Percentiles rank a stretch among this genome's conserved stretches.
Conservation (phyloP, 108 stramenopile genomes). For the Nannochloropsis oceanica region DNA sequence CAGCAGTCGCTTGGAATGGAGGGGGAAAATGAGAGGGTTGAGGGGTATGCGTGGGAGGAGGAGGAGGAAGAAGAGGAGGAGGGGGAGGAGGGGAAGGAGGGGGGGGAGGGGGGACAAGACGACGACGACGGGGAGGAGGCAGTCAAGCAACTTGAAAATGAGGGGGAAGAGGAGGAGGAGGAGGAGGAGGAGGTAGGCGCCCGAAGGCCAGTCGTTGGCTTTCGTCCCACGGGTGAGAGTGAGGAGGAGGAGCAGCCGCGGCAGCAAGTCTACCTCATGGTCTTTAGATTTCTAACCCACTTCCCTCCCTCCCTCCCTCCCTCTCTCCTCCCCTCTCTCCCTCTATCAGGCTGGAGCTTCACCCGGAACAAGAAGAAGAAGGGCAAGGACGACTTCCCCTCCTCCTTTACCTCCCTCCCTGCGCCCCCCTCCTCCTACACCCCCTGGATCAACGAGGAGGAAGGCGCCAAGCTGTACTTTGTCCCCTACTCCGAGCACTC, state of each 20-base stretch:
- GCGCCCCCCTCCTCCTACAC: neutral
- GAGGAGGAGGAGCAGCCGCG: neutral
- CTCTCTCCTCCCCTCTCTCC: neutral
- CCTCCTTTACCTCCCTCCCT: neutral
- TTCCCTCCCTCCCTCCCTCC: too few relatives aligned
- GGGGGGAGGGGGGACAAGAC: neutral
- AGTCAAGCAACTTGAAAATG: neutral
- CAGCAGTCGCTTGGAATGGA: too few relatives aligned
- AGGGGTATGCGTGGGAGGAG: neutral
- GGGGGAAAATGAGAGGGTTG: too few relatives aligned
- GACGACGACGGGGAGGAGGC: neutral
- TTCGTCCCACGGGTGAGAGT: neutral
- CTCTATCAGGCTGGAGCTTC: neutral
- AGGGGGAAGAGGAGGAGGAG: neutral
- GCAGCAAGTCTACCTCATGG: too few relatives aligned
- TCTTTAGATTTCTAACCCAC: too few relatives aligned
- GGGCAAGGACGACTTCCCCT: neutral
- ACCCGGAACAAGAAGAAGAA: neutral
- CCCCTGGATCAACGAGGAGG: neutral
- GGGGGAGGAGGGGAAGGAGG: neutral
- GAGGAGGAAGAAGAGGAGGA: too few relatives aligned
- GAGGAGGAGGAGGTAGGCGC: neutral
- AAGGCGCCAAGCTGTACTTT: conserved; percentile 21
- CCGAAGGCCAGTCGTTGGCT: neutral
- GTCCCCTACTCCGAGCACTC: conserved; percentile 35